phyloP scores from a whole-genome alignment of 345 rosid species.

The Mangifera indica region DNA sequence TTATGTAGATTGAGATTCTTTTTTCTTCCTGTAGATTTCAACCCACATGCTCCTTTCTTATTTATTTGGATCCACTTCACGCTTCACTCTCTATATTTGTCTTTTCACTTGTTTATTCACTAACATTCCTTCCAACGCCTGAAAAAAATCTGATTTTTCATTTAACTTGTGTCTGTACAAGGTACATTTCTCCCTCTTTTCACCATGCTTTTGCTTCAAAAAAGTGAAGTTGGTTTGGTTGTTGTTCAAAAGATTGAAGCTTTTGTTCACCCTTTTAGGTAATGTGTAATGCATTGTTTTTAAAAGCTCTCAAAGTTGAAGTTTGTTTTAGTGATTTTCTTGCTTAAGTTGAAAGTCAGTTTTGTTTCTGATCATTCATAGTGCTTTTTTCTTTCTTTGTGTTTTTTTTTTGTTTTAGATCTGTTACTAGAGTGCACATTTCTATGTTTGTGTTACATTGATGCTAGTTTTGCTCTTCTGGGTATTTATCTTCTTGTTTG shows the following conservation, averaged over 20 bases:
- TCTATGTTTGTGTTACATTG: neutral
- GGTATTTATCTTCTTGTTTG: slow-evolving; percentile 19
- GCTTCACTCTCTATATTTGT: slow-evolving; percentile 3
- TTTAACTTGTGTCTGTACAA: neutral
- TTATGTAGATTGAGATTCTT: too few relatives aligned
- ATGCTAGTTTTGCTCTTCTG: neutral
- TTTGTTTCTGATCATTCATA: neutral
- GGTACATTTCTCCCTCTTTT: slow-evolving; percentile 15
- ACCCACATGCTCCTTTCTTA: neutral
- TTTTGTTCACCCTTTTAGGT: slow-evolving; percentile 27
- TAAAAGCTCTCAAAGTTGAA: neutral
- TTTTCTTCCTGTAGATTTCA: too few relatives aligned
- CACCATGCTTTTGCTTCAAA: neutral
- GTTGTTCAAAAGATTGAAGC: slow-evolving; percentile 30
- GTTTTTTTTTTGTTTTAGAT: neutral
- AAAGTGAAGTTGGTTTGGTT: slow-evolving; percentile 31
- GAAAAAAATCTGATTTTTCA: slow-evolving; percentile 11
- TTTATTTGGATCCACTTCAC: neutral
- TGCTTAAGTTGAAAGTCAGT: neutral
- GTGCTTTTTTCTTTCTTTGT: neutral
- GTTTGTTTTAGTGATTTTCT: neutral
- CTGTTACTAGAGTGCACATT: slow-evolving; percentile 1
- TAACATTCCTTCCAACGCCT: neutral
- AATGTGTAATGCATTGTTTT: slow-evolving; percentile 14
- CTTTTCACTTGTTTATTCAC: slow-evolving; percentile 1